Conservation (phyloP, 208 protist species). For the Trypanosoma melophagium region DNA sequence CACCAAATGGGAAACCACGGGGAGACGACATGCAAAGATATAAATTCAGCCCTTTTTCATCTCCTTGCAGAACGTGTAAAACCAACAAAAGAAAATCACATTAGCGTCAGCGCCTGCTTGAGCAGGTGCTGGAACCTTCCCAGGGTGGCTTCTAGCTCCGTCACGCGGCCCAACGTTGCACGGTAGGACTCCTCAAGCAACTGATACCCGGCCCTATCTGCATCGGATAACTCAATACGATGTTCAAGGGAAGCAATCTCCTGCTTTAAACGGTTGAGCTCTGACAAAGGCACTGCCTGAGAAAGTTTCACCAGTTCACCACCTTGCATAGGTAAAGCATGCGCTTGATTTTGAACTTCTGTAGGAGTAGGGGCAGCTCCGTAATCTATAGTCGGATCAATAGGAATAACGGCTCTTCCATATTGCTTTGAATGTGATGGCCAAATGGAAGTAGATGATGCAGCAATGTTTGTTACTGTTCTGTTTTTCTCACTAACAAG, state of each 20-base stretch:
- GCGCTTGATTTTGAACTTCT: not conserved
- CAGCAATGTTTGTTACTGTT: not conserved
- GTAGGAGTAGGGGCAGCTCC: not conserved
- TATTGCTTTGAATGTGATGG: conserved; percentile 1
- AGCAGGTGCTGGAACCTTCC: conserved; percentile 49
- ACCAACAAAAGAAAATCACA: conserved; percentile 29
- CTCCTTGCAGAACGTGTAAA: conserved; percentile 1
- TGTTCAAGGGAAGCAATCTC: conserved; percentile 10
- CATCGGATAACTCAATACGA: conserved; percentile 11
- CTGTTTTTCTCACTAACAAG: conserved; percentile 1
- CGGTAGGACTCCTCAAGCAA: conserved; percentile 19
- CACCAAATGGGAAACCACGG: too few species aligned
- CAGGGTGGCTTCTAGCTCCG: conserved; percentile 60
- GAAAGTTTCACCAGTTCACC: not conserved
- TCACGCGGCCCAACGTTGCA: conserved; percentile 12
- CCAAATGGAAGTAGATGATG: not conserved
- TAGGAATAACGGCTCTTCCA: conserved; percentile 18
- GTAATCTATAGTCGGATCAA: not conserved
- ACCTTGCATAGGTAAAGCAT: not conserved
- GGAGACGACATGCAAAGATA: too few species aligned
- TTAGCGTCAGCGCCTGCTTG: conserved; percentile 45
- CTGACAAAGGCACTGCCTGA: not conserved
- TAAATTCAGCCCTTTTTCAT: too few species aligned
- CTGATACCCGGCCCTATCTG: not conserved
- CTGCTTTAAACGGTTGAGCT: conserved; percentile 9